Evolutionary conservation across 1,284 basidiomycete species (phyloP).

Genomic region (Cutaneotrichosporon cutaneum): DNA sequence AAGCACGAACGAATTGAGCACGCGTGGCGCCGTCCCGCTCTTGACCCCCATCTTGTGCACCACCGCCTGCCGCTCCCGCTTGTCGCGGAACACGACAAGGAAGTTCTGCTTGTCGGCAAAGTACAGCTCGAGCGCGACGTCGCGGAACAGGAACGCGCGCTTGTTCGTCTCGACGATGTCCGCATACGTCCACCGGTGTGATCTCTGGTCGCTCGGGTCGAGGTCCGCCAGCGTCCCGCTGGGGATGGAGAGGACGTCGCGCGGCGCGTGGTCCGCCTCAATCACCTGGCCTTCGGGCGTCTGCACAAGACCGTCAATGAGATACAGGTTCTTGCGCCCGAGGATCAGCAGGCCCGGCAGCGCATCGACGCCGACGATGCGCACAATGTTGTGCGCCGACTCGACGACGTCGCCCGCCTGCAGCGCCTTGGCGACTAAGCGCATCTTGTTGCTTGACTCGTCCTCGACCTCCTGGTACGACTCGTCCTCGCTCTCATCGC

Average conservation of each 20-base stretch:
- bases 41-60: slow-evolving; percentile 60
- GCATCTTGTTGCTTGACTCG: slow-evolving; percentile 66
- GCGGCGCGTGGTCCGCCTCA: slow-evolving; percentile 80
- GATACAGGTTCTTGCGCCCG: slow-evolving; percentile 79
- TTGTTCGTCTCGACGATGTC: slow-evolving; percentile 76
- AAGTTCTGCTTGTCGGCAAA: slow-evolving; percentile 83
- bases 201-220: slow-evolving; percentile 66
- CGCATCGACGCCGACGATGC: slow-evolving; percentile 79
- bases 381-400: slow-evolving; percentile 73
- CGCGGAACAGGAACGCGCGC: slow-evolving; percentile 81
- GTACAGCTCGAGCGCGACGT: slow-evolving; percentile 88
- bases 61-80: slow-evolving; percentile 64
- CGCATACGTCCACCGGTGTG: slow-evolving; percentile 75
- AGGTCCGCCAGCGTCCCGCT: slow-evolving; percentile 74
- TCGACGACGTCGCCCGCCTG: slow-evolving; percentile 89
- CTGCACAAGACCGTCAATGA: slow-evolving; percentile 90
- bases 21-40: slow-evolving; percentile 44
- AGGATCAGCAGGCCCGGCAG: slow-evolving; percentile 82
- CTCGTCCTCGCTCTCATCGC: slow-evolving; percentile 26
- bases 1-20: slow-evolving; percentile 52
- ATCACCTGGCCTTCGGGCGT: slow-evolving; percentile 83
- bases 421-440: slow-evolving; percentile 57
- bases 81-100: slow-evolving; percentile 72
- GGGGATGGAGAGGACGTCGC: slow-evolving; percentile 76
- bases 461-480: slow-evolving; percentile 44